Evolutionary conservation across 2,329 filamentous ascomycete species (phyloP).

Genomic region (Fusarium sororula): DNA sequence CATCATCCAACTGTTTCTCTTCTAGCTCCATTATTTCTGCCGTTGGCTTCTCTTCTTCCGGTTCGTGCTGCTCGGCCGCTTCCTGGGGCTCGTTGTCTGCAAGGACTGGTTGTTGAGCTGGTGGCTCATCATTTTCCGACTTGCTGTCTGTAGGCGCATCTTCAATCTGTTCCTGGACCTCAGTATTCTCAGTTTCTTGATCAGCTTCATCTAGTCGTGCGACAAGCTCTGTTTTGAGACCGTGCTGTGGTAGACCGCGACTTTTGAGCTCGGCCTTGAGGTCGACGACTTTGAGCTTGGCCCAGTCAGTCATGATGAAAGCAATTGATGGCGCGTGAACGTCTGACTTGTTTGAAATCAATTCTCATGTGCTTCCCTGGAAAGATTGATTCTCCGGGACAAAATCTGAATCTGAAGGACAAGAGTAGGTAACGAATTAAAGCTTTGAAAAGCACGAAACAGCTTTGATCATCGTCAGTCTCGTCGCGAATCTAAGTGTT

Average conservation of each 20-base stretch:
- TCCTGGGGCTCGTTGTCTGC: background rate
- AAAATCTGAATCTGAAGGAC: background rate
- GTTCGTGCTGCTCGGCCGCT: slow-evolving; percentile 9
- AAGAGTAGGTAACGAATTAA: background rate
- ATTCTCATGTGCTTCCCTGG: background rate
- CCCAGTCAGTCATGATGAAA: slow-evolving; percentile 60
- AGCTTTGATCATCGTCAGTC: slow-evolving; percentile 29
- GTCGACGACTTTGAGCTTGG: slow-evolving; percentile 75
- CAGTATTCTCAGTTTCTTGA: slow-evolving; percentile 2
- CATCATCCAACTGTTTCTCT: background rate
- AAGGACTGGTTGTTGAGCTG: background rate
- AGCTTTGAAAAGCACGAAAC: slow-evolving; percentile 5
- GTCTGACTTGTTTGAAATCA: background rate
- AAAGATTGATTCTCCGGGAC: too few species aligned
- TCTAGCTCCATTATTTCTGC: background rate
- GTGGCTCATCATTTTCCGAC: slow-evolving; percentile 1
- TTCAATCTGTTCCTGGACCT: slow-evolving; percentile 11
- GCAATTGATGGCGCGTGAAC: slow-evolving; percentile 14
- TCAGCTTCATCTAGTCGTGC: slow-evolving; percentile 61
- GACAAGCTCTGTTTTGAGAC: slow-evolving; percentile 77
- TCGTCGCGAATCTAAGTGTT: slow-evolving; percentile 36
- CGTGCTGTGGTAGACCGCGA: slow-evolving; percentile 73
- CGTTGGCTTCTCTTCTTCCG: background rate
- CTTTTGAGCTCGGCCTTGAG: slow-evolving; percentile 79
- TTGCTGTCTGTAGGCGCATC: slow-evolving; percentile 23